A percentile compares a stretch with the other conserved stretches of the same genome.
Conservation (phyloP, 768 basidiomycete species). For the Gloeopeniophorella convolvens region DNA sequence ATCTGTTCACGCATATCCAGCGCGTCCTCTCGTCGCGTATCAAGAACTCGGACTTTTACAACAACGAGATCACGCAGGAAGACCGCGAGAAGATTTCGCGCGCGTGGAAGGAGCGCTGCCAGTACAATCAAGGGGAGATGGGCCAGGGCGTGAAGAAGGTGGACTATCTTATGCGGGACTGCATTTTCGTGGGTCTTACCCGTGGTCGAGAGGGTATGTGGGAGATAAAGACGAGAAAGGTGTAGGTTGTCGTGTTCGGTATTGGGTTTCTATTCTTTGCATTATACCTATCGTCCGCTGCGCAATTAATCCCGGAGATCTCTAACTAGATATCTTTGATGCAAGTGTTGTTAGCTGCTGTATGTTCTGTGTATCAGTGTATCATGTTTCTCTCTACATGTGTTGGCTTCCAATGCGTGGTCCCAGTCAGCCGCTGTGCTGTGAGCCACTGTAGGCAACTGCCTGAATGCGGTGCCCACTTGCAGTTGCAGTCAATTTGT, state of each 20-base stretch:
- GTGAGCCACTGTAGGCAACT: no score
- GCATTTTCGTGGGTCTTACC: constrained; percentile 47
- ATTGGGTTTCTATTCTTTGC: neutral
- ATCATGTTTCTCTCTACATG: neutral
- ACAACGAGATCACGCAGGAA: constrained; percentile 43
- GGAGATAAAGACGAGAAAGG: constrained; percentile 50
- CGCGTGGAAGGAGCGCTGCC: constrained; percentile 42
- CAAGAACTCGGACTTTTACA: constrained; percentile 48
- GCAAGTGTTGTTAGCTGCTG: constrained; percentile 6
- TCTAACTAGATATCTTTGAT: constrained; percentile 10
- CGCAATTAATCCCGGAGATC: constrained; percentile 1
- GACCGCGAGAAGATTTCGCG: constrained; percentile 39
- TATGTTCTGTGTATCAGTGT: constrained; percentile 13
- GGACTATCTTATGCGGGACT: constrained; percentile 52
- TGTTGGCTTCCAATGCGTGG: no score
- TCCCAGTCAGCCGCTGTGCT: no score
- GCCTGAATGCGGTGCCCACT: no score
- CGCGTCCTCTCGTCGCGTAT: constrained; percentile 40
- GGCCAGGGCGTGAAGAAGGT: constrained; percentile 45
- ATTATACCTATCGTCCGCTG: constrained; percentile 17
- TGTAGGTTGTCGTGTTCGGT: neutral
- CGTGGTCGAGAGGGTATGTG: constrained; percentile 53
- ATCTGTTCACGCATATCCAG: constrained; percentile 46
- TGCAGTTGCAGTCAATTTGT: no score
- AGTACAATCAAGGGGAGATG: constrained; percentile 28